Base-by-base conservation (phyloP, 129 eudicot genomes). In the Flaveria trinervia region DNA sequence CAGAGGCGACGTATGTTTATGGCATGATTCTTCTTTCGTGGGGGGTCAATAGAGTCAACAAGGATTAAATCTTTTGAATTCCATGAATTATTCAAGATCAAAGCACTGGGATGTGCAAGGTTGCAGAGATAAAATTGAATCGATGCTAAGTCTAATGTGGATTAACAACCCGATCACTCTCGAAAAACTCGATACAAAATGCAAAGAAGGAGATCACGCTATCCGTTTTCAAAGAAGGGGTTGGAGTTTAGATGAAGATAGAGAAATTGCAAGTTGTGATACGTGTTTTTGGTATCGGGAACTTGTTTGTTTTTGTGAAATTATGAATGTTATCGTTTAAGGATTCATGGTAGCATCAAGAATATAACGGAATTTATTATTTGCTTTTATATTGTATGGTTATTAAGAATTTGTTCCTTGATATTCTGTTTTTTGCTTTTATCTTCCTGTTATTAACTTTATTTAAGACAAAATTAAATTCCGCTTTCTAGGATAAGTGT, bases 1-100 rank as follows among this genome's bases (percentile, higher is more conserved):
- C 22, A 0, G 85, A 61, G 17, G 85, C 85, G 0, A 15, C 81
- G 0, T 82, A 82, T 41, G 85, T 64, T 7, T 76, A 71, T 15
- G 64, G 78, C n/a, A 41, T 76, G 55, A 76, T 71, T 44, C 43
- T 76, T 60, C 70, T 70, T 28, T 43, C 54, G 0, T 15, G 1
- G 85, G 70, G 10, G 74, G 52, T 16, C 13, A 76, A 64, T 61
- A 65, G 17, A 23, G 46, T 45, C 28, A 73, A 43, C 56, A 60
- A 52, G 75, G 33, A 8, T 55, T 50, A 22, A 17, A 59, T 5
- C n/a, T 82, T 14, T 70, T 49, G 17, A 69, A 50, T 65, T 25
- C 45, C 1, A 12, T 16, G 45, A 61, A 61, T 18, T 1, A n/a
- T 60, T 82, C 74, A 17, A 71, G 46, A 25, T 46, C 25, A 17